phyloP scores from a whole-genome alignment of 805 yeast species.

The Hermanozyma aechmeae region DNA sequence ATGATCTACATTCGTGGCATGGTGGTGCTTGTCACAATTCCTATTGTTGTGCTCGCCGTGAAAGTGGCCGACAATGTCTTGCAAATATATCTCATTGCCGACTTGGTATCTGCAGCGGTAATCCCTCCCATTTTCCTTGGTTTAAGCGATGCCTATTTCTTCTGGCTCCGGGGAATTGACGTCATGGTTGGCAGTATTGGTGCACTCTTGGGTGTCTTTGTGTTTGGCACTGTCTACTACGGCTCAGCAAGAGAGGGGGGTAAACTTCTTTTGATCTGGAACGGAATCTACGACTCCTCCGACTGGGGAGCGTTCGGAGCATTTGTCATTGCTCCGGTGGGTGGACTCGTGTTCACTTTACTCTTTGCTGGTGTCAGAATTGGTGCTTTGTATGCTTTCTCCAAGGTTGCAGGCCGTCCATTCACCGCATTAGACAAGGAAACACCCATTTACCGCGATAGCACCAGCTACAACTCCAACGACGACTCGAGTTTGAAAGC shows the following conservation, averaged over 20 bases:
- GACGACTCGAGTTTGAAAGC: too few relatives aligned
- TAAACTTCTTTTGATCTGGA: slow-evolving; percentile 59
- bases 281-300: slow-evolving; percentile 63
- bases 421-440: slow-evolving; percentile 41
- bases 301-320: slow-evolving; percentile 97
- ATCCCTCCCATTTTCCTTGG: slow-evolving; percentile 82
- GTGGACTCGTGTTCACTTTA: slow-evolving; percentile 56
- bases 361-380: slow-evolving; percentile 43
- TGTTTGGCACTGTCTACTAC: slow-evolving; percentile 79
- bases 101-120: slow-evolving; percentile 76
- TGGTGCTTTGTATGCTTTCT: slow-evolving; percentile 16
- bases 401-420: slow-evolving; percentile 25
- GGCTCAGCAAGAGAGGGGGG: slow-evolving; percentile 70
- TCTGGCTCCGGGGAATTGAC: slow-evolving; percentile 71
- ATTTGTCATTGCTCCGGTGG: slow-evolving; percentile 82
- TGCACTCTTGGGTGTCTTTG: slow-evolving; percentile 68
- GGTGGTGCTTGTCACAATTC: slow-evolving; percentile 74
- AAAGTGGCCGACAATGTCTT: slow-evolving; percentile 74
- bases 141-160: slow-evolving; percentile 47
- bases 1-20: slow-evolving; percentile 57
- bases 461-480: too few relatives aligned
- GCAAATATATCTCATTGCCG: slow-evolving; percentile 85
- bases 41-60: slow-evolving; percentile 76
- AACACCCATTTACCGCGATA: too few relatives aligned
- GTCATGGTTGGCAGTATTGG: slow-evolving; percentile 78